Percentiles rank a stretch among this genome's conserved stretches.
Evolutionary conservation across 2,329 filamentous ascomycete genomes (phyloP).

Genomic region (Aureobasidium sp.): DNA sequence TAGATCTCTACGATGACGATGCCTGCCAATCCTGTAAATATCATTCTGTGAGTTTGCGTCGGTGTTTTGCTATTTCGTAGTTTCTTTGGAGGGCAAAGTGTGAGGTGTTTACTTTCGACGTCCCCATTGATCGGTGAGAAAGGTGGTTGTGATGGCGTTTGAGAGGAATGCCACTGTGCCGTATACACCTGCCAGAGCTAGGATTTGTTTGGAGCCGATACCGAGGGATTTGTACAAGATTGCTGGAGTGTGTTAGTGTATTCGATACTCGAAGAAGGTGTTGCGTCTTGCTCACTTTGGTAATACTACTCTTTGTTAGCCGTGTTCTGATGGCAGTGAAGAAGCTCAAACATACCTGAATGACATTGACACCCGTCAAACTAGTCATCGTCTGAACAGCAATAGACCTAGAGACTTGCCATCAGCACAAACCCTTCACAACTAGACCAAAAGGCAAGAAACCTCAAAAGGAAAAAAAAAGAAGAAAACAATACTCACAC

Average conservation of each 20-base stretch:
- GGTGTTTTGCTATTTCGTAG: neutral
- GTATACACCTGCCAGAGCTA: conserved; percentile 48
- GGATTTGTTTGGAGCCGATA: conserved; percentile 42
- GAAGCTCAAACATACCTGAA: conserved; percentile 29
- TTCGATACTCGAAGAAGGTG: neutral
- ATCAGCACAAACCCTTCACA: neutral
- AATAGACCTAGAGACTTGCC: conserved; percentile 30
- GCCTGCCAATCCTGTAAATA: conserved; percentile 44
- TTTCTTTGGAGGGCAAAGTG: no score
- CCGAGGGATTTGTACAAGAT: conserved; percentile 49
- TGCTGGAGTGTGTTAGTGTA: conserved; percentile 27
- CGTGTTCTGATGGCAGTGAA: conserved; percentile 12
- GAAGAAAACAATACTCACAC: conserved; percentile 25
- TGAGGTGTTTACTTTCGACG: conserved; percentile 38
- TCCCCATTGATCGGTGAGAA: conserved; percentile 50
- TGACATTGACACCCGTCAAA: conserved; percentile 51
- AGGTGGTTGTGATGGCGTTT: conserved; percentile 45
- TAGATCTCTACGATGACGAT: conserved; percentile 52
- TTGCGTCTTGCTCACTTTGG: conserved; percentile 4
- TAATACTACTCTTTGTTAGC: conserved; percentile 8
- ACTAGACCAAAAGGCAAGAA: no score
- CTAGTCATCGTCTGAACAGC: conserved; percentile 51
- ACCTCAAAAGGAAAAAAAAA: no score
- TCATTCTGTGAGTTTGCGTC: conserved; percentile 32
- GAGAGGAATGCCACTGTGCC: conserved; percentile 45